Evolutionary conservation across 768 basidiomycete species (phyloP).

Genomic region (Gymnopilus dilepis): DNA sequence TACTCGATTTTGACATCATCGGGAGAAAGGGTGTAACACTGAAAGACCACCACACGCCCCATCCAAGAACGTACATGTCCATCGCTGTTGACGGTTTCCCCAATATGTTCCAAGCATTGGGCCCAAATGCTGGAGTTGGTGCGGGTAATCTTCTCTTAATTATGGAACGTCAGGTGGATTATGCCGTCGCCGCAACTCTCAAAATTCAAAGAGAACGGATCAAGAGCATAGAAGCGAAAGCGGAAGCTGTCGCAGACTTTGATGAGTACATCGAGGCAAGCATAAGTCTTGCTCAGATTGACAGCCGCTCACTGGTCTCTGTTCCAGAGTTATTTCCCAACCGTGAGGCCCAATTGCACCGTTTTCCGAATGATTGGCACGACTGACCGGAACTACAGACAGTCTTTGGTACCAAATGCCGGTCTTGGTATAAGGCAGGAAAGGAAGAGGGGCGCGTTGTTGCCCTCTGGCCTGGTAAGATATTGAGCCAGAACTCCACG

Average conservation of each 20-base stretch:
- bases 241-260: constrained; percentile 64
- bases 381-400: constrained; percentile 40
- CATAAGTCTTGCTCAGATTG: neutral
- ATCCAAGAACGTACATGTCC: constrained; percentile 63
- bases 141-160: constrained; percentile 60
- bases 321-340: constrained; percentile 52
- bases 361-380: neutral
- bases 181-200: constrained; percentile 55
- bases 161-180: constrained; percentile 62
- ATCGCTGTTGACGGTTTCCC: constrained; percentile 68
- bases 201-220: constrained; percentile 69
- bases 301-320: constrained; percentile 7
- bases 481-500: neutral
- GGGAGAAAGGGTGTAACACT: constrained; percentile 59
- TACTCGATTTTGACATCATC: constrained; percentile 54
- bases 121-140: constrained; percentile 62
- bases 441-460: constrained; percentile 62
- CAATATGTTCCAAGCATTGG: constrained; percentile 65
- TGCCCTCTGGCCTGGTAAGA: constrained; percentile 63
- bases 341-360: constrained; percentile 30
- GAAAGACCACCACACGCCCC: constrained; percentile 56
- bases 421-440: constrained; percentile 69
- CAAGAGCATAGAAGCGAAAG: constrained; percentile 65
- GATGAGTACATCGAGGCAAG: constrained; percentile 62
- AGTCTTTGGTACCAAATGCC: constrained; percentile 61